A percentile compares a stretch with the other conserved stretches of the same genome.
phyloP scores from a whole-genome alignment of 2,329 filamentous ascomycete species.

The Pseudogymnoascus pannorum region DNA sequence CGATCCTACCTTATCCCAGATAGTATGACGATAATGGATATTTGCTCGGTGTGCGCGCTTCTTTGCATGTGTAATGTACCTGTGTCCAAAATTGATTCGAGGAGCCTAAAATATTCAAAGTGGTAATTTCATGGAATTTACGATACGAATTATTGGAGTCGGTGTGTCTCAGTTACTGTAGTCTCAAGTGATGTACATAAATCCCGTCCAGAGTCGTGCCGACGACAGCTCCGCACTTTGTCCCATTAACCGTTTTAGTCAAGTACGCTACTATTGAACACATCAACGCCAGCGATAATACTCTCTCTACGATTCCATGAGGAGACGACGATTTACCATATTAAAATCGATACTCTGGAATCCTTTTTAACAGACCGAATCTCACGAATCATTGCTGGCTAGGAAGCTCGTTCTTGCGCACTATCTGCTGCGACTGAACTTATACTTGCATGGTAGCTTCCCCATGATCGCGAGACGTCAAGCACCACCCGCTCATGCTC shows the following conservation, averaged over 20 bases:
- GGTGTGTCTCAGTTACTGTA: neutral
- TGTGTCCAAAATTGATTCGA: conserved; percentile 46
- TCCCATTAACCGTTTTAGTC: conserved; percentile 9
- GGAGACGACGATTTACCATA: neutral
- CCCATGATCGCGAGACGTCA: conserved; percentile 7
- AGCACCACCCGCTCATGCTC: conserved; percentile 1
- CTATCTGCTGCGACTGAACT: neutral
- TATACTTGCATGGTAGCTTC: conserved; percentile 5
- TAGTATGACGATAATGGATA: conserved; percentile 6
- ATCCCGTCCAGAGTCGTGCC: conserved; percentile 4
- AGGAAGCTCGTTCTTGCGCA: neutral
- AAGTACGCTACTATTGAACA: conserved; percentile 8
- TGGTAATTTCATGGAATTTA: conserved; percentile 28
- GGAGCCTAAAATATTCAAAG: conserved; percentile 49
- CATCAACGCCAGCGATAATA: conserved; percentile 6
- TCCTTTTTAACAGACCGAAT: neutral
- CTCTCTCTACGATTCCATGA: neutral
- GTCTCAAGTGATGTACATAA: conserved; percentile 1
- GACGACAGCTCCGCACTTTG: conserved; percentile 8
- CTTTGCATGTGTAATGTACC: conserved; percentile 8
- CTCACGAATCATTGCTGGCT: neutral
- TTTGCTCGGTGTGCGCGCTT: conserved; percentile 6
- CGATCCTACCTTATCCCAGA: neutral
- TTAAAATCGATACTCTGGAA: neutral
- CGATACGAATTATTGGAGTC: conserved; percentile 21